Conservation (phyloP, 768 basidiomycete species). For the Lentinula detonsa region DNA sequence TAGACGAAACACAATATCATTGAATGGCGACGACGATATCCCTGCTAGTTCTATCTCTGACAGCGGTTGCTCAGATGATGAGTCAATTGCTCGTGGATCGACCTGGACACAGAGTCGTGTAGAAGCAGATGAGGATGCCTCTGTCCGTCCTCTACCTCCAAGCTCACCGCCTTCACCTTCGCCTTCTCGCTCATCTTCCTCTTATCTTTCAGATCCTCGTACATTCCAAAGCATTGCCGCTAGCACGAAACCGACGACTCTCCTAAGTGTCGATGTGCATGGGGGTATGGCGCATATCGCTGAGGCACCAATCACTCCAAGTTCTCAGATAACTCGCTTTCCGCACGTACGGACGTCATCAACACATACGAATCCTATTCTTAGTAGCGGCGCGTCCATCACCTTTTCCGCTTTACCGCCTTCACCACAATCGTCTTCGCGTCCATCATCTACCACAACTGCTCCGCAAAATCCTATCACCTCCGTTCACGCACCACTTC, state of each 20-base stretch:
- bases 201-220: constrained; percentile 74
- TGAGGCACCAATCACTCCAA: constrained; percentile 65
- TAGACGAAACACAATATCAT: constrained; percentile 55
- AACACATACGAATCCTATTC: constrained; percentile 34
- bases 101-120: constrained; percentile 74
- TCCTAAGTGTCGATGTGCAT: constrained; percentile 82
- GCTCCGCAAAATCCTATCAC: constrained; percentile 16
- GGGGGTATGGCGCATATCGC: constrained; percentile 90
- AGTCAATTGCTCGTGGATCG: constrained; percentile 64
- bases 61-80: constrained; percentile 40
- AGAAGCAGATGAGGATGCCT: constrained; percentile 94
- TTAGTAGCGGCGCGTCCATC: constrained; percentile 51
- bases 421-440: constrained; percentile 36
- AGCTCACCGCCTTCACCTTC: constrained; percentile 84
- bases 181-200: constrained; percentile 77
- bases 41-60: constrained; percentile 29
- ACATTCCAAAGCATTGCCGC: constrained; percentile 81
- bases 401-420: constrained; percentile 70
- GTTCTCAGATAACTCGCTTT: constrained; percentile 46
- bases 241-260: constrained; percentile 91
- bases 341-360: constrained; percentile 60
- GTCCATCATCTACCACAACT: constrained; percentile 26
- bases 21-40: constrained; percentile 52
- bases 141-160: constrained; percentile 83
- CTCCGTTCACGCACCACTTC: constrained; percentile 75